Evolutionary conservation across 164 flowering plant species (phyloP), one percentile per base, ranked within the genome.

Genomic region (Annona squamosa): DNA sequence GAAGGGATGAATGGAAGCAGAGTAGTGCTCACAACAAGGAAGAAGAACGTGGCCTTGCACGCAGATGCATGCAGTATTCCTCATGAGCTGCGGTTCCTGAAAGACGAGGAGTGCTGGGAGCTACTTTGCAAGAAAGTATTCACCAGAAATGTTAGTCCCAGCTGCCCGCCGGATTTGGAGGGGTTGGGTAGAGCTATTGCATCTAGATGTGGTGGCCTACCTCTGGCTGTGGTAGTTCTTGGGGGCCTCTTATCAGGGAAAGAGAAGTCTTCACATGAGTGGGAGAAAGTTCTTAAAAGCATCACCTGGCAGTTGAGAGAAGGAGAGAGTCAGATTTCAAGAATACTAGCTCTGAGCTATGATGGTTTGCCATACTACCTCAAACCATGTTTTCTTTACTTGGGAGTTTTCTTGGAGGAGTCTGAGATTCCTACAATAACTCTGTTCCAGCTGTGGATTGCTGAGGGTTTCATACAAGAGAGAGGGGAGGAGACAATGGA

Each of bases 231-330:
- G 5, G 74, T 72, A 2, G 69, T 72, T 4, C 13, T 72, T 3
- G 75, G 75, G 4, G 75, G 75, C 19, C 69, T 72, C 63, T 19
- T 72, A 48, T 48, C 63, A 0, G 26, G n/a, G 18, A 72, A 65
- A 26, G 56, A 26, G 12, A 16, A 13, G 69, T 4, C 16, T 4
- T 2, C 2, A 1, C 0, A 0, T 1, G 46, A 56, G 63, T 70
- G 63, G 72, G n/a, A 70, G 12, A 70, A 52, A 13, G 37, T 70
- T 9, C 63, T 2, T 3, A 0, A 56, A 1, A 52, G 63, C 63
- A 37, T 70, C 16, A 46, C 2, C 9, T 70, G 72, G 72, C 44
- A 70, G 16, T 70, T 70, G 46, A 3, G 4, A 2, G 9, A 70
- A 16, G 45, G 46, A 5, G 18, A 70, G 13, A 0, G 46, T 17